Base-by-base conservation (phyloP, 371 early-diverging fungal genomes). In the Haplosporangium sp. region DNA sequence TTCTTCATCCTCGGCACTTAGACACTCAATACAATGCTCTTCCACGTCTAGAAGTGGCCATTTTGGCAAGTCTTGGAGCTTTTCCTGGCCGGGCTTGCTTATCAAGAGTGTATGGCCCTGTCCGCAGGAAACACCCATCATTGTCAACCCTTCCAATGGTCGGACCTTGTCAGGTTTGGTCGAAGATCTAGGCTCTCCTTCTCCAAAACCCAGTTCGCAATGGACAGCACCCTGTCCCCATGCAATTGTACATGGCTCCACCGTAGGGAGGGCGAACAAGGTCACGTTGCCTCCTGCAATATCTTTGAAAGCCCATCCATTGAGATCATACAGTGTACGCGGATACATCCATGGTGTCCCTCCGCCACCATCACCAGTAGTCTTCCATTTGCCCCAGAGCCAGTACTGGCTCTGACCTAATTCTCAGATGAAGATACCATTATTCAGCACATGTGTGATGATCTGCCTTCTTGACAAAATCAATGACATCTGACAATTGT, bases 371-470 rank as follows among this genome's bases (percentile, higher is more conserved):
- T 83, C 83, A 8, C 85, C 85, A 10, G 82, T 83, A n/a, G 67
- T 82, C 68, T 85, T 85, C 82, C 83, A 85, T 56, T 85, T 85
- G 47, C 85, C 85, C 85, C 85, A 85, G 41, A 85, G 48, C 68
- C 80, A 80, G 37, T 82, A 53, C 47, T 81, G 82, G 48, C 58
- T 55, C 37, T 81, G 80, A 2, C 77, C 74, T 73, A 55, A 8
- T n/a, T 48, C 12, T 29, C 29, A 29, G 1, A 29, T 29, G 29
- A 29, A 29, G 29, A 29, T 29, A 29, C 29, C 29, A 29, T 29
- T 29, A 29, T 29, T 29, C 29, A 29, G 29, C 29, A 29, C 29
- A 29, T 29, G 29, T 1, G 29, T 29, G 29, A 29, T 29, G 29
- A 29, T 29, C 29, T 4, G 29, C 29, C 29, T 29, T 29, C 29